Conservation (phyloP, 139 green algal species). For the Protoeuglena noctilucae region DNA sequence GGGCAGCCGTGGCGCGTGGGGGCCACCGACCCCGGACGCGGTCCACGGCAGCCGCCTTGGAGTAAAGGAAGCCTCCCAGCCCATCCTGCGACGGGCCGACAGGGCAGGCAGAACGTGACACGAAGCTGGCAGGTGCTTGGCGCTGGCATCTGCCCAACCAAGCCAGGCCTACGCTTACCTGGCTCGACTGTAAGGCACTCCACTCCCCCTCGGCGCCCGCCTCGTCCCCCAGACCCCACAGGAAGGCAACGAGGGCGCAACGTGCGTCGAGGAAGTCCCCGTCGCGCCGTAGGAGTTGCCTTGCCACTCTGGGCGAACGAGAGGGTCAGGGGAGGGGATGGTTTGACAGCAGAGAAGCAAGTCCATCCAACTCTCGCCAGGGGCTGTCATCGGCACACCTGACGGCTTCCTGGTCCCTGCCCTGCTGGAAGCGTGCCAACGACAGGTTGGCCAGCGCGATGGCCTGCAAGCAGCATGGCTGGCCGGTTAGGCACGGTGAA, state of each 20-base stretch:
- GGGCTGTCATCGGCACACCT: slow-evolving; percentile 8
- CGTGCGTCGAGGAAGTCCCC: slow-evolving; percentile 29
- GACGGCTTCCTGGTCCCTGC: slow-evolving; percentile 8
- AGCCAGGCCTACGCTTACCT: slow-evolving; percentile 1
- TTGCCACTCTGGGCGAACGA: slow-evolving; percentile 5
- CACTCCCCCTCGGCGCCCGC: slow-evolving; percentile 27
- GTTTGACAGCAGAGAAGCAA: slow-evolving; percentile 8
- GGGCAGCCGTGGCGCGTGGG: slow-evolving; percentile 23
- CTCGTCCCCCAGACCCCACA: slow-evolving; percentile 18
- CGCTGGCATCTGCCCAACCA: background rate
- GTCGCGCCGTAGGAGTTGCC: slow-evolving; percentile 15
- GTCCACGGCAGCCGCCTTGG: slow-evolving; percentile 12
- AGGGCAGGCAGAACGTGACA: background rate
- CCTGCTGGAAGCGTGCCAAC: slow-evolving; percentile 18
- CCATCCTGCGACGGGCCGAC: slow-evolving; percentile 4
- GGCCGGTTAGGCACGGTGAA: background rate
- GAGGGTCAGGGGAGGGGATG: slow-evolving; percentile 4
- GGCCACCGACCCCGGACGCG: slow-evolving; percentile 24
- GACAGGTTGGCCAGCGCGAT: slow-evolving; percentile 25
- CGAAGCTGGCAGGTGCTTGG: background rate
- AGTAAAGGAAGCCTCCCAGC: slow-evolving; percentile 24
- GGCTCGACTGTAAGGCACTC: slow-evolving; percentile 23
- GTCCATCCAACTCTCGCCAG: background rate
- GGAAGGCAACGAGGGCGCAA: slow-evolving; percentile 21
- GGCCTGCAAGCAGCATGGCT: background rate